phyloP scores from a whole-genome alignment of 306 rosid species.

The Trichosanthes cucumerina region DNA sequence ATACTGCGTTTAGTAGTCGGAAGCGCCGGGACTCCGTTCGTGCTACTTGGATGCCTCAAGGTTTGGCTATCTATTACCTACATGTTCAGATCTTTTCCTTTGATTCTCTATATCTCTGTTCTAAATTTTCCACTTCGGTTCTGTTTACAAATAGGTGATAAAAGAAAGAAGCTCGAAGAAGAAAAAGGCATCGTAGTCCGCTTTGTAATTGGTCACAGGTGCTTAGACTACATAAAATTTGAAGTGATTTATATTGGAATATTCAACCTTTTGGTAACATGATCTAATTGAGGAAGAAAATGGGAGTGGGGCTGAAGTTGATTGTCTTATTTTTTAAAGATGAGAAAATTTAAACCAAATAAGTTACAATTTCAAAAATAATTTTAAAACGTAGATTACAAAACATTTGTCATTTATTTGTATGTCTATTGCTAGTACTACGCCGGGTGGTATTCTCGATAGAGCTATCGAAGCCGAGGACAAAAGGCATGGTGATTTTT shows the following conservation, averaged over 20 bases:
- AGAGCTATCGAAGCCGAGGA: slow-evolving; percentile 54
- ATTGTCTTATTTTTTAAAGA: not conserved
- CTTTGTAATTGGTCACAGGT: slow-evolving; percentile 56
- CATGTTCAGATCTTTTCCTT: not conserved
- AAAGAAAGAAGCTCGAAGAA: slow-evolving; percentile 49
- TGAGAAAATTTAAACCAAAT: not conserved
- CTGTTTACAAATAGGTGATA: slow-evolving; percentile 19
- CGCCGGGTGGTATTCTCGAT: slow-evolving; percentile 55
- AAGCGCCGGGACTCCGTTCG: slow-evolving; percentile 54
- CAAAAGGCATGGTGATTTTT: slow-evolving; percentile 34
- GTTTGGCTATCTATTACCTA: slow-evolving; percentile 13
- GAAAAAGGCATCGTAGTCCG: slow-evolving; percentile 45
- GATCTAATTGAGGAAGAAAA: not conserved
- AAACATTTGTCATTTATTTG: not conserved
- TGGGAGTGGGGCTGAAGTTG: not conserved
- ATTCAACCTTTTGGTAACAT: not conserved
- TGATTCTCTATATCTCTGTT: not conserved
- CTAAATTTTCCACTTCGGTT: not conserved
- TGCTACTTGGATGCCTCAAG: slow-evolving; percentile 58
- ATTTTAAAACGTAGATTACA: not conserved
- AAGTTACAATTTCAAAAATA: not conserved
- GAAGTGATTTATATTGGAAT: not conserved
- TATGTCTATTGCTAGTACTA: slow-evolving; percentile 27
- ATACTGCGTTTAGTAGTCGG: slow-evolving; percentile 55
- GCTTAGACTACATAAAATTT: slow-evolving; percentile 2